Evolutionary conservation across 2,329 filamentous ascomycete species (phyloP), one percentile per base, ranked within the genome.

Genomic region (Raffaelea deltoideospora): DNA sequence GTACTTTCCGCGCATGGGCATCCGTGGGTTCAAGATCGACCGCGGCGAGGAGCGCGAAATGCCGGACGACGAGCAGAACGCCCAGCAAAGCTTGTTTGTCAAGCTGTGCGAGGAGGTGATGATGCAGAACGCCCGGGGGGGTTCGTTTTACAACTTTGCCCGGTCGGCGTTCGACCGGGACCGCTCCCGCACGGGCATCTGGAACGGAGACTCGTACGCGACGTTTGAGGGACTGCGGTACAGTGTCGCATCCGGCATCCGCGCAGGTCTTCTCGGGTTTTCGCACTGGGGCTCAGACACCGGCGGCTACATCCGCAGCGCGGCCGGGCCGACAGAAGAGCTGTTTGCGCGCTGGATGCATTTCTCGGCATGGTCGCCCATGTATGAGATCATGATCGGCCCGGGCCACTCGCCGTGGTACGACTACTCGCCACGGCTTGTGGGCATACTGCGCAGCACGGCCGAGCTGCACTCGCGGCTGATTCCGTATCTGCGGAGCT

Each of bases 11-110:
- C 8, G 23, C 23, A 41, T 54, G 5, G 55, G 55, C 11, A 51
- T 56, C 10, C 51, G 50, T 30, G 55, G 55, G 7, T 58, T 53
- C 40, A 58, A 57, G 39, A 57, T 58, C 37, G 54, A 58, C 31
- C 49, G 54, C 20, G 54, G 55, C 19, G 55, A 58, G 34, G 55
- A 58, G 45, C 47, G 43, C n/a, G 55, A 57, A 41, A 55, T 56
- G 53, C 55, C 55, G 11, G 52, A 48, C 7, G 52, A 45, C 31
- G 49, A 51, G 33, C 55, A 58, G 35, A 58, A 58, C 39, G 46
- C 50, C 20, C 55, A 58, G 38, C 50, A 47, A 40, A 38, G 45
- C 1, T 48, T 55, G 3, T 57, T 56, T 38, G 39, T 51, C 15
- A 38, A 51, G 28, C 43, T 58, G 6, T 52, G 50, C 33, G 49